Conservation (phyloP, 345 rosid species). For the Linum tenue region DNA sequence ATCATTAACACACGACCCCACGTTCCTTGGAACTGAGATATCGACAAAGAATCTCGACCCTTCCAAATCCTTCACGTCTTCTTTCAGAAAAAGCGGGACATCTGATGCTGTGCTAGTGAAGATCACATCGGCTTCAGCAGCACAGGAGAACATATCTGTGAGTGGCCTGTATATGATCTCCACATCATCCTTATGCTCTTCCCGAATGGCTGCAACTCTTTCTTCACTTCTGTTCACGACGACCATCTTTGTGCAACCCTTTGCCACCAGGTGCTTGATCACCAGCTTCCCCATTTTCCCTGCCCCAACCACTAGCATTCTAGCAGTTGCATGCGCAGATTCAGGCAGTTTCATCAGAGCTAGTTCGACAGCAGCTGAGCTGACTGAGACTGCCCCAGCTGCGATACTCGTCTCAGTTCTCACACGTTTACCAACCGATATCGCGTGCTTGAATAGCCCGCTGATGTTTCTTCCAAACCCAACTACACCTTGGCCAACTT, state of each 20-base stretch:
- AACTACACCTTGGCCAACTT: constrained; percentile 42
- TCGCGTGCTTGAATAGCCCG: constrained; percentile 41
- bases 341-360: constrained; percentile 41
- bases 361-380: constrained; percentile 44
- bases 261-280: constrained; percentile 46
- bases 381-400: constrained; percentile 41
- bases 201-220: constrained; percentile 66
- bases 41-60: constrained; percentile 71
- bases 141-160: constrained; percentile 54
- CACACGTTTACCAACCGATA: constrained; percentile 41
- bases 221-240: constrained; percentile 58
- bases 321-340: constrained; percentile 24
- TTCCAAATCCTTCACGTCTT: constrained; percentile 55
- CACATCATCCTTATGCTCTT: constrained; percentile 48
- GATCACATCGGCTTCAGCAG: constrained; percentile 77
- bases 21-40: constrained; percentile 88
- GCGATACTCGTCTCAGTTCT: constrained; percentile 45
- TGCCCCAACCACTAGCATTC: constrained; percentile 42
- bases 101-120: constrained; percentile 94
- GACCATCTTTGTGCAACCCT: constrained; percentile 41
- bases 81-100: constrained; percentile 61
- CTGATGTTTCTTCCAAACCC: constrained; percentile 46
- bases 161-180: constrained; percentile 67
- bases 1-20: constrained; percentile 62
- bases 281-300: constrained; percentile 53